Evolutionary conservation across 345 rosid genomes (phyloP).

Genomic region (Firmiana major): DNA sequence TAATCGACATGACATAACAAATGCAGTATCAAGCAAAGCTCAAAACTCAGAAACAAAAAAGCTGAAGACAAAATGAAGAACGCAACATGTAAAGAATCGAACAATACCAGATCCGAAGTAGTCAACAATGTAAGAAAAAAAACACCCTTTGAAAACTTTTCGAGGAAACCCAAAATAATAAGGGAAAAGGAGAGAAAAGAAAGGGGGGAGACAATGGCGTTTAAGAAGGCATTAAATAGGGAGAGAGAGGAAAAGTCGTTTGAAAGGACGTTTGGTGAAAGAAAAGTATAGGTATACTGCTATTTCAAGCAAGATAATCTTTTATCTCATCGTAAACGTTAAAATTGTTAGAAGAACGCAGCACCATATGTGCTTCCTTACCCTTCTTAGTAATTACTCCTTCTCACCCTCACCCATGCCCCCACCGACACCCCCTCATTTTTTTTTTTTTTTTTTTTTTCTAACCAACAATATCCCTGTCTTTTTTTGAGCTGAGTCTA

Average conservation of each 20-base stretch:
- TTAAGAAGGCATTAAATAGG: not conserved
- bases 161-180: not conserved
- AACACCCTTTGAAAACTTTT: not conserved
- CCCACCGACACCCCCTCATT: too few species aligned
- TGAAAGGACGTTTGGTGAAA: not conserved
- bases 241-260: not conserved
- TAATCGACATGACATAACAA: not conserved
- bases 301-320: too few species aligned
- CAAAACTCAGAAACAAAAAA: not conserved
- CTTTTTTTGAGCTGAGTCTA: too few species aligned
- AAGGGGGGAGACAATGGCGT: not conserved
- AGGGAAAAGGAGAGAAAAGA: not conserved
- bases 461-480: too few species aligned
- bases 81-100: not conserved
- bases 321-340: too few species aligned
- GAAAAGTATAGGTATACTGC: not conserved
- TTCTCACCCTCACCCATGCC: too few species aligned
- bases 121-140: not conserved
- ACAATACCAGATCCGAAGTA: constrained; percentile 20
- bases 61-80: not conserved
- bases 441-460: too few species aligned
- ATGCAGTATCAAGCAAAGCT: not conserved
- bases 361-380: too few species aligned
- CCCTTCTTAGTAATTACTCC: too few species aligned
- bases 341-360: too few species aligned